Evolutionary conservation across 2,329 filamentous ascomycete species (phyloP).

Genomic region (Coccinonectria pachysandricola): DNA sequence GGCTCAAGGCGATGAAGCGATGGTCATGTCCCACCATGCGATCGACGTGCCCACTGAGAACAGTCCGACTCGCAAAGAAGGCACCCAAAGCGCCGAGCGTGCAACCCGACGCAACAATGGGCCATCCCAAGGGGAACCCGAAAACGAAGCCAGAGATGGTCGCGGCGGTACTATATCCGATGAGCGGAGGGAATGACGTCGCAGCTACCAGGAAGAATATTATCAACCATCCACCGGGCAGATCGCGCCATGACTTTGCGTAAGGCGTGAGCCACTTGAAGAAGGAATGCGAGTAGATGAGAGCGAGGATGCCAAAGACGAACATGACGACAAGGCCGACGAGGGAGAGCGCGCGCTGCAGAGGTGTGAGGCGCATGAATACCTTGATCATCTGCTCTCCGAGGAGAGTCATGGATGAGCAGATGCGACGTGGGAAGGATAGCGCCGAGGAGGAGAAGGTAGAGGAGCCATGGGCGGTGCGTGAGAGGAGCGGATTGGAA

Average conservation of each 20-base stretch:
- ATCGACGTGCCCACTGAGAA: conserved; percentile 71
- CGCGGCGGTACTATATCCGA: conserved; percentile 71
- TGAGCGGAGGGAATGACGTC: conserved; percentile 75
- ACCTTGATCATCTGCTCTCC: conserved; percentile 35
- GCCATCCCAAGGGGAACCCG: conserved; percentile 59
- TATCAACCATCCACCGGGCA: conserved; percentile 63
- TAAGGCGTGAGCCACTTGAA: conserved; percentile 65
- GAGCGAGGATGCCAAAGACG: conserved; percentile 53
- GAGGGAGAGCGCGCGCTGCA: conserved; percentile 52
- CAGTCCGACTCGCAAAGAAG: conserved; percentile 70
- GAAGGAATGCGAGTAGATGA: conserved; percentile 70
- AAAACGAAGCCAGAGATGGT: conserved; percentile 46
- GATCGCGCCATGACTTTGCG: conserved; percentile 65
- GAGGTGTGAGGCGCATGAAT: conserved; percentile 45
- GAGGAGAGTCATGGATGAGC: conserved; percentile 29
- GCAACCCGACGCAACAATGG: conserved; percentile 69
- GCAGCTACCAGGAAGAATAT: conserved; percentile 65
- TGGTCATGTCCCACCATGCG: conserved; percentile 72
- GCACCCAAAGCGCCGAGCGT: conserved; percentile 67
- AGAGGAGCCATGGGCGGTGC: conserved; percentile 12
- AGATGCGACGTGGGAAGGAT: conserved; percentile 32
- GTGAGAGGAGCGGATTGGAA: conserved; percentile 31
- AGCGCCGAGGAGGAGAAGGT: conserved; percentile 17
- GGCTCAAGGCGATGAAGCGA: conserved; percentile 76
- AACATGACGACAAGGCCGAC: conserved; percentile 38